phyloP scores from a whole-genome alignment of 768 basidiomycete genomes.

The Royoungia palumana region DNA sequence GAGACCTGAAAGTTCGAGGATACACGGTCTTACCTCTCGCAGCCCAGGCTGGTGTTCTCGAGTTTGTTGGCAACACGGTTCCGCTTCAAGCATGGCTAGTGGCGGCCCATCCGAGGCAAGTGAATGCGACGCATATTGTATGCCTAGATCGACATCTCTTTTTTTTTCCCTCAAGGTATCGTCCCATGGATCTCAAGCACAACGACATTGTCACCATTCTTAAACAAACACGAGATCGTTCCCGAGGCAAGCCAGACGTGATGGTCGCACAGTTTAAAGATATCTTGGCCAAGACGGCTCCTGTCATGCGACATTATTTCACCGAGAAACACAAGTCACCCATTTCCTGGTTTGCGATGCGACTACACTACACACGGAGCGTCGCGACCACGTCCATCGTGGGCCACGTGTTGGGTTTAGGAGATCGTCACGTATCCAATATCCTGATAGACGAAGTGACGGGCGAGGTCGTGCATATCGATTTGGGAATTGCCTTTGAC shows the following conservation, averaged over 20 bases:
- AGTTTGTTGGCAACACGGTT: constrained; percentile 82
- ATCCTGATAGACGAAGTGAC: constrained; percentile 80
- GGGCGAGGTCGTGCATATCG: constrained; percentile 93
- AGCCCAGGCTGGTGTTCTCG: constrained; percentile 76
- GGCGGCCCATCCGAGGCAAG: constrained; percentile 60
- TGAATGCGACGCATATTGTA: not conserved
- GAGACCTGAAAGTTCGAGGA: constrained; percentile 70
- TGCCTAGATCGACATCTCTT: not conserved
- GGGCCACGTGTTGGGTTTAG: constrained; percentile 87
- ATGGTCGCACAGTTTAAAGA: constrained; percentile 36
- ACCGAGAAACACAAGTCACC: constrained; percentile 86
- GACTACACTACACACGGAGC: constrained; percentile 86
- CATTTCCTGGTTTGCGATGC: constrained; percentile 88
- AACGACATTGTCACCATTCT: constrained; percentile 32
- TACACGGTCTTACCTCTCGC: constrained; percentile 91
- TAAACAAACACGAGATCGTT: constrained; percentile 30
- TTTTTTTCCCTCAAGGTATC: constrained; percentile 49
- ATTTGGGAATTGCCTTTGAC: constrained; percentile 95
- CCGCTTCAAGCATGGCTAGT: constrained; percentile 63
- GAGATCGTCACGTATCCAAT: constrained; percentile 90
- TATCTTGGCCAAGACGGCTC: constrained; percentile 52
- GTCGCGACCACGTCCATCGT: constrained; percentile 93
- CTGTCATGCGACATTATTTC: constrained; percentile 94
- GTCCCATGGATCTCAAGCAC: constrained; percentile 49
- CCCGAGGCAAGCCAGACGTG: constrained; percentile 28